These are phyloP conservation scores for Lineolata rhizophorae DNA, from an alignment of 495 filamentous ascomycete genomes.

Conservation along the genomic window DNA sequence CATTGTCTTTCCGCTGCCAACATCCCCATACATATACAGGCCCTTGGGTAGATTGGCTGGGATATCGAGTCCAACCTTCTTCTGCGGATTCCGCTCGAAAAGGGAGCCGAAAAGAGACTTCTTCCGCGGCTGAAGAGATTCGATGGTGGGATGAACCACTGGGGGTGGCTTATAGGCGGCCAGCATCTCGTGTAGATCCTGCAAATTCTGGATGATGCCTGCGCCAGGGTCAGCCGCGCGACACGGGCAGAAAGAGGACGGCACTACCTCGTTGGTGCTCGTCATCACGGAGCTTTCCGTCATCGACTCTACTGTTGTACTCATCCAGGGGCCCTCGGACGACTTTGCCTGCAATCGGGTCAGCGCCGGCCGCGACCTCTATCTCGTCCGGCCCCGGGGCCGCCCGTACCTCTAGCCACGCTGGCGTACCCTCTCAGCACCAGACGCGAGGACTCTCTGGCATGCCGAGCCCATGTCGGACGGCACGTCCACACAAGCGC, in stretches of 20 bases:
- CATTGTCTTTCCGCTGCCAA: slow-evolving; percentile 98
- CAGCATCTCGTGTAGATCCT: slow-evolving; percentile 74
- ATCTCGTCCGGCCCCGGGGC: no score
- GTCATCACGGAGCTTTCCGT: slow-evolving; percentile 58
- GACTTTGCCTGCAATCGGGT: no score
- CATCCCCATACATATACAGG: slow-evolving; percentile 88
- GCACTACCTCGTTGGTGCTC: slow-evolving; percentile 62
- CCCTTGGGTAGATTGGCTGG: slow-evolving; percentile 62
- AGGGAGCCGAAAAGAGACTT: slow-evolving; percentile 50
- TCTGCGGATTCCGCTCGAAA: slow-evolving; percentile 28
- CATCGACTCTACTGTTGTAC: slow-evolving; percentile 59
- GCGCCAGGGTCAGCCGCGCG: background rate
- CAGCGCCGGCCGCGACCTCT: no score
- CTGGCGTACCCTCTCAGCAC: no score
- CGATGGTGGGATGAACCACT: slow-evolving; percentile 56
- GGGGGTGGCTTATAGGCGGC: slow-evolving; percentile 45
- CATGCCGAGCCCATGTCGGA: no score
- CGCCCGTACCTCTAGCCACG: no score
- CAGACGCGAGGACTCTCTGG: no score
- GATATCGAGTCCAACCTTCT: slow-evolving; percentile 25
- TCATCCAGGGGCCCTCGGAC: slow-evolving; percentile 76
- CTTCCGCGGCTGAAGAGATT: slow-evolving; percentile 38
- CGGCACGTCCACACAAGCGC: no score
- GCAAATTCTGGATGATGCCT: slow-evolving; percentile 74
- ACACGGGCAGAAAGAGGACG: background rate